Base-by-base conservation (phyloP, 495 filamentous ascomycete genomes). In the Annulohypoxylon maeteangense region DNA sequence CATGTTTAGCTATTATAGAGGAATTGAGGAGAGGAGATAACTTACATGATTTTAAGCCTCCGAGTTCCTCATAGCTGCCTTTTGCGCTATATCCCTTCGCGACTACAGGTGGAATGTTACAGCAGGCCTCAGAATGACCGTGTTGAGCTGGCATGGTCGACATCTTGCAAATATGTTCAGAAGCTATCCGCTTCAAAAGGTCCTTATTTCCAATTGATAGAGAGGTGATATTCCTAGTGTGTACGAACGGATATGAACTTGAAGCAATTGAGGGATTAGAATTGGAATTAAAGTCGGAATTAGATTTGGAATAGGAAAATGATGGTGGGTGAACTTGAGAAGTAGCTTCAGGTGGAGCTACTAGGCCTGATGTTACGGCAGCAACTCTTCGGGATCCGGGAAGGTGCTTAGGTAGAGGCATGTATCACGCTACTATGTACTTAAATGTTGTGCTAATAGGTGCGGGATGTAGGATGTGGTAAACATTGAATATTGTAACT, bases 71-170 rank as follows among this genome's bases (percentile, higher is more conserved):
- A 68, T 89, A 93, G 34, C 80, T 78, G 65, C 92, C 92, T 75
- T 92, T 90, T n/a, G 83, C 75, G 7, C 74, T 78, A 77, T 93
- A 94, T 11, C 83, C 88, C 63, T 87, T 81, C 14, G 80, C 69
- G 38, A 90, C 80, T 32, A 92, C 86, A 0, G 92, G 90, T 0
- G 92, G 90, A 42, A 92, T 88, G 67, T 88, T 91, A 77, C 90
- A 92, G 80, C 90, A 92, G 61, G 91, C 91, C 79, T 88, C 86
- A 68, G 78, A 85, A 69, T 88, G 86, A 77, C 83, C 82, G 77
- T 82, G 79, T 72, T 70, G 78, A 10, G 82, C 83, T 57, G 80
- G 81, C 82, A 85, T 84, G 18, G 82, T 80, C 62, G 83, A 84
- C 83, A 85, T 85, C 27, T 72, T 83, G 80, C 78, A 79, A 69